Evolutionary conservation across 495 filamentous ascomycete genomes (phyloP), one percentile per base, ranked within the genome.

Genomic region (Aspergillus nanangensis): DNA sequence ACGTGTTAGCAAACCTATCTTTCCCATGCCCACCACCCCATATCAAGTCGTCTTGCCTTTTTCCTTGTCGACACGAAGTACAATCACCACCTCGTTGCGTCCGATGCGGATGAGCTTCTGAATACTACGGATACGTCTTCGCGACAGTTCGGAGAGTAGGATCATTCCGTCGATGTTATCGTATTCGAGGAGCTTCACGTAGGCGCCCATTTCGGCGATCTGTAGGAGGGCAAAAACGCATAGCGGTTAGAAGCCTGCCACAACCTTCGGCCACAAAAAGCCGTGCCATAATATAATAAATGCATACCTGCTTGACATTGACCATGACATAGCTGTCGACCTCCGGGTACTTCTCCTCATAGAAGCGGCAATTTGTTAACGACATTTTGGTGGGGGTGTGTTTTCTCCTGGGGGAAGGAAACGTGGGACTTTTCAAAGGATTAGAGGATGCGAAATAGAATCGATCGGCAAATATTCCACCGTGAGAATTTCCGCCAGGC

Each of bases 91-190:
- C 64, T 98, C 93, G 60, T 98, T 98, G 46, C 93, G 82, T 20
- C 94, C 93, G 47, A 98, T 94, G 38, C 93, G 86, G 61, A 98
- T 98, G 39, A 98, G 82, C 76, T 98, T 98, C 67, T 98, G 93
- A 60, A 98, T 98, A 80, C 84, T 90, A 70, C 93, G 76, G 58
- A 98, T 98, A 79, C 93, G 92, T 70, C 93, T 83, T 69, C 93
- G 80, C 20, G 94, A 97, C 38, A 98, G 80, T 66, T 98, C 93
- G 55, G 87, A 93, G 50, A 98, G 86, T 38, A 98, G 77, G 52
- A 98, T 98, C 93, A 98, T 98, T 75, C 93, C 93, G 65, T 98
- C 93, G 68, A 98, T 98, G 72, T 96, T 95, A 67, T 97, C 93
- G 69, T 98, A 98, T 73, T 98, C 93, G 56, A 98, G 84, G 21